These are phyloP conservation scores for Bruguiera parviflora DNA, from an alignment of 345 rosid species.

Conservation along the genomic window DNA sequence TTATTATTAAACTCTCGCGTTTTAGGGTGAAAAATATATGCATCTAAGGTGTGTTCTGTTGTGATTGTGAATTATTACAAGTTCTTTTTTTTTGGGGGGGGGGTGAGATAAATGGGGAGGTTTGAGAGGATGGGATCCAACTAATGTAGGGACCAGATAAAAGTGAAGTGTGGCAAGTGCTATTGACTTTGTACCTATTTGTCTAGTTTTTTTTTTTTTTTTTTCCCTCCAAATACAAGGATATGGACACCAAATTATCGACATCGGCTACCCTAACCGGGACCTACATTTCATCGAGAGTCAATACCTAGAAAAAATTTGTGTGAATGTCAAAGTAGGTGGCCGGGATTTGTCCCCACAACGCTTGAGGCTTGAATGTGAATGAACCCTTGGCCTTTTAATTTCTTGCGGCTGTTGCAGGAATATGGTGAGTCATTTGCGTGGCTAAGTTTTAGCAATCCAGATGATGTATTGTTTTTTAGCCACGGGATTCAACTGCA, in stretches of 20 bases:
- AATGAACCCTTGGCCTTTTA: background rate
- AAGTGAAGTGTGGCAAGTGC: slow-evolving; percentile 12
- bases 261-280: background rate
- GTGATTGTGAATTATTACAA: slow-evolving; percentile 20
- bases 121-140: slow-evolving; percentile 31
- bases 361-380: slow-evolving; percentile 2
- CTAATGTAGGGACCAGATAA: slow-evolving; percentile 26
- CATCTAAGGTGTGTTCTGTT: background rate
- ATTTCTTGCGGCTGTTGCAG: background rate
- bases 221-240: background rate
- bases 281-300: slow-evolving; percentile 1
- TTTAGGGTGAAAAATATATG: background rate
- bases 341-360: slow-evolving; percentile 8
- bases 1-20: no score
- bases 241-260: slow-evolving; percentile 3
- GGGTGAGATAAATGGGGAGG: slow-evolving; percentile 2
- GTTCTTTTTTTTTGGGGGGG: no score
- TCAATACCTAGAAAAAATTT: background rate
- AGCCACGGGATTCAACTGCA: background rate
- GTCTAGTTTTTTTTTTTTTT: background rate
- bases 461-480: no score
- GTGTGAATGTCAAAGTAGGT: slow-evolving; percentile 11
- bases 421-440: background rate
- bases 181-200: background rate
- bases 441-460: background rate